These are phyloP conservation scores for Chlamydomonas reinhardtii DNA, from an alignment of 163 green algal genomes.

Conservation along the genomic window DNA sequence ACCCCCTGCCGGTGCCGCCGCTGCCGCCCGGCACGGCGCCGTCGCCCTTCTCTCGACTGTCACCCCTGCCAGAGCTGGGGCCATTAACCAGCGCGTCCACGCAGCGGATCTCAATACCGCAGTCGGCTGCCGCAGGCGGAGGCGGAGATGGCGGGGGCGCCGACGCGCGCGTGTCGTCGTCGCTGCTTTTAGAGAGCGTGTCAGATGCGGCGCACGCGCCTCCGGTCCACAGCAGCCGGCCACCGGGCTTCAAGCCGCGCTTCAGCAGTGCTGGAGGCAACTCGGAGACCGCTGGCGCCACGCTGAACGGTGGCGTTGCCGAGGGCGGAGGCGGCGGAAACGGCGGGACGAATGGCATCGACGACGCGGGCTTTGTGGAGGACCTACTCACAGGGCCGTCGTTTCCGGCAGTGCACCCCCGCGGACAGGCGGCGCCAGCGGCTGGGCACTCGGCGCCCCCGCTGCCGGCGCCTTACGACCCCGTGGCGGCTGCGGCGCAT, in stretches of 20 bases:
- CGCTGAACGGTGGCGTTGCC: no score
- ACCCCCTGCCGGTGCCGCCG: not conserved
- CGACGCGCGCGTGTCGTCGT: not conserved
- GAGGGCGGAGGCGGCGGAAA: no score
- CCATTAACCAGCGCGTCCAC: not conserved
- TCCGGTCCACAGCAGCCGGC: slow-evolving; percentile 15
- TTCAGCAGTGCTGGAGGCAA: no score
- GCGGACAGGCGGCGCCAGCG: not conserved
- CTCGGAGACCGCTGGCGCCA: no score
- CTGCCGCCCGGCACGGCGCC: not conserved
- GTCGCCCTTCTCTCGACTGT: not conserved
- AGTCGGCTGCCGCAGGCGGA: not conserved
- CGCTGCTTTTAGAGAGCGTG: not conserved
- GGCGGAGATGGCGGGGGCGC: not conserved
- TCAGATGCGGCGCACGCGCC: not conserved
- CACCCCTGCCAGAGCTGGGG: not conserved
- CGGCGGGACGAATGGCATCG: no score
- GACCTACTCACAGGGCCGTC: no score
- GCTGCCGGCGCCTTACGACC: not conserved
- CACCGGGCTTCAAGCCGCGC: not conserved
- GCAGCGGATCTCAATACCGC: not conserved
- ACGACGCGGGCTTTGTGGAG: no score
- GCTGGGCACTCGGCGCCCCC: not conserved
- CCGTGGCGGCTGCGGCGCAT: not conserved
- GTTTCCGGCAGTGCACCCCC: not conserved